A percentile compares a stretch with the other conserved stretches of the same genome.
Evolutionary conservation across 371 early-diverging fungal genomes (phyloP).

Genomic region (Mucor circinelloides): DNA sequence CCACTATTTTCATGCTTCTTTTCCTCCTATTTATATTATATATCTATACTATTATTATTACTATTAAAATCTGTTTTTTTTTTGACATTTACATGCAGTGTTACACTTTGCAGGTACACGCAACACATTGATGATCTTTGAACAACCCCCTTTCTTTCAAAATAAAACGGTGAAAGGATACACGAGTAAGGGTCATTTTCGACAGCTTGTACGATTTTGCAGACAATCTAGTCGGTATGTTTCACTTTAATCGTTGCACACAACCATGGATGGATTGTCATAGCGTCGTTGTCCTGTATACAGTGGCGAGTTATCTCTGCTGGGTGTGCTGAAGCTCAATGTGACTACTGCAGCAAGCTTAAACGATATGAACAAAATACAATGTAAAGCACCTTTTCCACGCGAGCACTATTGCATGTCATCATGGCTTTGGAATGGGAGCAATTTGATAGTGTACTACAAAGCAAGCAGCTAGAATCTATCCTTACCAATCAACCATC

Average conservation of each 20-base stretch:
- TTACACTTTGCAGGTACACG: constrained; percentile 1
- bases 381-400: neutral
- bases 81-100: constrained; percentile 5
- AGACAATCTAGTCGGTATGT: neutral
- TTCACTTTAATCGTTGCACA: constrained; percentile 11
- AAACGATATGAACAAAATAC: neutral
- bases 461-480: neutral
- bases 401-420: neutral
- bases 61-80: neutral
- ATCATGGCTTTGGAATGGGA: constrained; percentile 18
- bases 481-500: constrained; percentile 4
- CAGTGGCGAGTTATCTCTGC: neutral
- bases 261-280: constrained; percentile 1
- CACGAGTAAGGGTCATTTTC: constrained; percentile 10
- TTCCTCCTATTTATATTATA: neutral
- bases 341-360: neutral
- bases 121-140: neutral
- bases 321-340: neutral
- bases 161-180: constrained; percentile 6
- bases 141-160: neutral
- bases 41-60: neutral
- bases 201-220: neutral
- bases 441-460: constrained; percentile 10
- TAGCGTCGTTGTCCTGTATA: neutral
- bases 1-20: neutral